These are phyloP conservation scores for Plasmodium gonderi DNA, from an alignment of 169 alveolate species.

Conservation along the genomic window DNA sequence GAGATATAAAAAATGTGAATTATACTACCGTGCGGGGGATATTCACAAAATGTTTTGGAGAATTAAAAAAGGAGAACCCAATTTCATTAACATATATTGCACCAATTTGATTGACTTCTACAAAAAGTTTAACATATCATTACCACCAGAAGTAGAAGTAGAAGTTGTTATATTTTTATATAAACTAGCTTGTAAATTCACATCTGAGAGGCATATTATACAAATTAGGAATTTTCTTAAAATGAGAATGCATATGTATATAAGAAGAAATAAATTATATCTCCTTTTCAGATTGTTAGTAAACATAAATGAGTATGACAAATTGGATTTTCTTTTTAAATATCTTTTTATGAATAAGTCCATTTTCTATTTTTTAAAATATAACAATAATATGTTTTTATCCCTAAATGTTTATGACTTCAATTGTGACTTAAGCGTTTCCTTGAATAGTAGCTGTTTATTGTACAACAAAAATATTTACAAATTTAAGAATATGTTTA, in stretches of 20 bases:
- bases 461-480: conserved; percentile 7
- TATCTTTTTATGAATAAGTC: conserved; percentile 1
- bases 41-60: not conserved
- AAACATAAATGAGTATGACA: conserved; percentile 54
- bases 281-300: conserved; percentile 35
- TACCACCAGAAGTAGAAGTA: conserved; percentile 52
- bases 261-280: conserved; percentile 14
- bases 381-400: conserved; percentile 25
- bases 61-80: not conserved
- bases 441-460: conserved; percentile 19
- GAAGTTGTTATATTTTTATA: conserved; percentile 44
- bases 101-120: conserved; percentile 7
- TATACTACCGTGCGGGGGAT: conserved; percentile 6
- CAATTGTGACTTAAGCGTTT: conserved; percentile 49
- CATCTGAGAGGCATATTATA: conserved; percentile 23
- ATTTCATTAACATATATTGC: not conserved
- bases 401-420: conserved; percentile 32
- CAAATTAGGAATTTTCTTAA: conserved; percentile 2
- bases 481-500: not conserved
- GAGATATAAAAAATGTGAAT: not conserved
- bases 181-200: conserved; percentile 29
- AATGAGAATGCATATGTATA: conserved; percentile 3
- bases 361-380: conserved; percentile 38
- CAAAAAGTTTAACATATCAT: not conserved
- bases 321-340: conserved; percentile 36